Base-by-base conservation (phyloP, 371 early-diverging fungal genomes). In the Sporodiniella umbellata region DNA sequence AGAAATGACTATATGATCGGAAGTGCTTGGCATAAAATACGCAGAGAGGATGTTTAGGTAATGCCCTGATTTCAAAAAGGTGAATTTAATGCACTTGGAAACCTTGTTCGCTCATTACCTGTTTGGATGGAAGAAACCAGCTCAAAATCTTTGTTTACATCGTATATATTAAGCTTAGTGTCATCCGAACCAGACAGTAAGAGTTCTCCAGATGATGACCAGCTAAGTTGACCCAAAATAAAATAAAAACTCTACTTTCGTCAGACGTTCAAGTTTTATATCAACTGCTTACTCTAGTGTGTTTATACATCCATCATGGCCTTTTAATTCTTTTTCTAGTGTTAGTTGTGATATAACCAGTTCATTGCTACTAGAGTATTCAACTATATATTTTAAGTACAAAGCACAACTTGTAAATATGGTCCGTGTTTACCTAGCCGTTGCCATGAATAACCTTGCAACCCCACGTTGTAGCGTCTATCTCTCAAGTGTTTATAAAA, bases 251-350 rank as follows among this genome's bases (percentile, higher is more conserved):
- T 33, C 33, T 19, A 33, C 8, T 56, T 62, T 51, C 42, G 4
- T 62, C 53, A 26, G 22, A 53, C 5, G 11, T 22, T 8, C 10
- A 28, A 10, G 10, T 28, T 21, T 48, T n/a, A n/a, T n/a, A n/a
- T n/a, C n/a, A n/a, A n/a, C n/a, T n/a, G 17, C 67, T 70, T 72
- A 78, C 81, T 72, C 73, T 31, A 88, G 53, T 0, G 91, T 77
- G 62, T 92, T 92, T 28, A 92, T 86, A 51, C 93, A 92, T 21
- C 93, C 93, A 2, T 50, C 49, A 55, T 92, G 93, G 8, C 81
- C 85, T 5, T 59, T 47, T 35, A 90, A 66, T 25, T 66, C 65
- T 47, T 68, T 68, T 18, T 64, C 48, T 12, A 66, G 48, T 2
- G 64, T 57, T 55, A 75, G 46, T 14, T 61, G 59, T 10, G 60